These are phyloP conservation scores for Aquilaria malaccensis DNA, from an alignment of 345 rosid genomes.

Conservation along the genomic window DNA sequence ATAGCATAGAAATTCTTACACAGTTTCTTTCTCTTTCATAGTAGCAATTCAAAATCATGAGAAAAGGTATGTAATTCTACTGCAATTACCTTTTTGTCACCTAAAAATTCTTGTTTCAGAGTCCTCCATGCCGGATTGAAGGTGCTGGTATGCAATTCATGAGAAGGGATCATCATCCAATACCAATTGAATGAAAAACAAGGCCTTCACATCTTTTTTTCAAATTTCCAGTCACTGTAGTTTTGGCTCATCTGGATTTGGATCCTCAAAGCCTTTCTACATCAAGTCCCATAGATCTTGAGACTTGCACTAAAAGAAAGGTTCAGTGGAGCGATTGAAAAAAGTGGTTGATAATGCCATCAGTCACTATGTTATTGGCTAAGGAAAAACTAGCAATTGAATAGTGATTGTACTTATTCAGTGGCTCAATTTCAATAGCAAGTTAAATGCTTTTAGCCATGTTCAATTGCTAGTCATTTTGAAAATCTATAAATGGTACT, in stretches of 20 bases:
- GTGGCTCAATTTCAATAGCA: too few species aligned
- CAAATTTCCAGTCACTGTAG: neutral
- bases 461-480: neutral
- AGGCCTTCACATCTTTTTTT: conserved; percentile 1
- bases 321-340: too few species aligned
- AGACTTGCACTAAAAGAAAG: neutral
- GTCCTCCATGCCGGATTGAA: too few species aligned
- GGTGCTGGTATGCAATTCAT: neutral
- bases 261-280: neutral
- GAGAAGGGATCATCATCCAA: neutral
- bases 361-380: too few species aligned
- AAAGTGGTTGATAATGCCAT: too few species aligned
- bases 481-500: neutral
- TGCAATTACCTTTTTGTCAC: neutral
- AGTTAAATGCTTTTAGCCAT: too few species aligned
- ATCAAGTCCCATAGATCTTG: conserved; percentile 3
- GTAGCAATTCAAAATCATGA: neutral
- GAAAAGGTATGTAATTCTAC: neutral
- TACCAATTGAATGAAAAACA: conserved; percentile 4
- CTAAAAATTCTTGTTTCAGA: too few species aligned
- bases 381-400: too few species aligned
- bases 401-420: too few species aligned
- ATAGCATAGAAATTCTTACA: neutral
- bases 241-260: neutral
- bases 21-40: neutral